Evolutionary conservation across 176 grass and related monocot species (phyloP).

Genomic region (Phoenix roebelenii): DNA sequence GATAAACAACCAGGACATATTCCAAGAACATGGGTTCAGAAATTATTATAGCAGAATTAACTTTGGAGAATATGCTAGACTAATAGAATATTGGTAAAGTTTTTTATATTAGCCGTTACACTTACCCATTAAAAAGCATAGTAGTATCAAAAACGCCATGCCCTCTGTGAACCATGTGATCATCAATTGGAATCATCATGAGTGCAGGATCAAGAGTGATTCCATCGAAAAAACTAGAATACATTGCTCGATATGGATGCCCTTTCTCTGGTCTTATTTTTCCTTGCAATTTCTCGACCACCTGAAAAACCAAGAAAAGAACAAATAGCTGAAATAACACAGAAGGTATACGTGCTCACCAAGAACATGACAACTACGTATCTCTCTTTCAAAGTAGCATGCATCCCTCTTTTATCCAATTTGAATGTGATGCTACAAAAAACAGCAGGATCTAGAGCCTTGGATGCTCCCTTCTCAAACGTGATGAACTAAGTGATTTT

Average conservation of each 20-base stretch:
- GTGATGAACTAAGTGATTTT: too few relatives aligned
- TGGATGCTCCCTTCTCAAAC: too few relatives aligned
- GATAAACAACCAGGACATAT: neutral
- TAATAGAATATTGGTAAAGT: too few relatives aligned
- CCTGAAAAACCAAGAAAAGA: slow-evolving; percentile 6
- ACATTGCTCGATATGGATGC: slow-evolving; percentile 50
- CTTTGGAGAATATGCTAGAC: too few relatives aligned
- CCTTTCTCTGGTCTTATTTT: slow-evolving; percentile 16
- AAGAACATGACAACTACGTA: too few relatives aligned
- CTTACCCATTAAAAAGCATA: slow-evolving; percentile 65
- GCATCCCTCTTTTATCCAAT: too few relatives aligned
- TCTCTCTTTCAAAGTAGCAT: too few relatives aligned
- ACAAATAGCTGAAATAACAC: neutral
- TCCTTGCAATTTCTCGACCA: slow-evolving; percentile 43
- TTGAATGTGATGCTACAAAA: too few relatives aligned
- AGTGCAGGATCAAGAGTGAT: slow-evolving; percentile 61
- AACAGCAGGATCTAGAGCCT: too few relatives aligned
- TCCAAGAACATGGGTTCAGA: neutral
- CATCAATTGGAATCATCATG: slow-evolving; percentile 66
- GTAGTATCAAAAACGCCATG: slow-evolving; percentile 97
- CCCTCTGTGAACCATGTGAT: slow-evolving; percentile 88
- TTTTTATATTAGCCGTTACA: too few relatives aligned
- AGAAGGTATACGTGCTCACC: neutral
- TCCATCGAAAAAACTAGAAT: slow-evolving; percentile 62
- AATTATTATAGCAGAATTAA: neutral